phyloP scores from a whole-genome alignment of 139 green algal genomes.

The Yamagishiella unicocca region DNA sequence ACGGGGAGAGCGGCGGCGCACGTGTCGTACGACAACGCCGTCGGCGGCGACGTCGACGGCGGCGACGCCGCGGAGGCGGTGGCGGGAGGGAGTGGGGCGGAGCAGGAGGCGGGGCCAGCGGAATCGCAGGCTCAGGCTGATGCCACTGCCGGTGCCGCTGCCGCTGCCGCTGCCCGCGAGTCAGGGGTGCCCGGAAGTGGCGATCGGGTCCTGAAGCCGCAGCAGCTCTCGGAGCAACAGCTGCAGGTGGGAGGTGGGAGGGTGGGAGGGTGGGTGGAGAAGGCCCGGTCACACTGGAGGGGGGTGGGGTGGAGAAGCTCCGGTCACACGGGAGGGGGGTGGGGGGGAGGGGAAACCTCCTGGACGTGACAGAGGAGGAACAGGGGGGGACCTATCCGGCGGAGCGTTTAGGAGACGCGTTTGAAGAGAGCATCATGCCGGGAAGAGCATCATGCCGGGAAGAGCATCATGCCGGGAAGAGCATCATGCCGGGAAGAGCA shows the following conservation, averaged over 20 bases:
- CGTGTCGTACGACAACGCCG: neutral
- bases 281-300: neutral
- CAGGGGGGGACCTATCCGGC: too few relatives aligned
- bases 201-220: neutral
- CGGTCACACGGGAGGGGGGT: too few relatives aligned
- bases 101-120: neutral
- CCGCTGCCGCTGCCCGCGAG: neutral
- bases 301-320: too few relatives aligned
- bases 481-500: too few relatives aligned
- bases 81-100: too few relatives aligned
- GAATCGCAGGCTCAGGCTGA: neutral
- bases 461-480: too few relatives aligned
- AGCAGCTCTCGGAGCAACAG: constrained; percentile 32
- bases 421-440: too few relatives aligned
- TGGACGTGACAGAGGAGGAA: too few relatives aligned
- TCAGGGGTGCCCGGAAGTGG: neutral
- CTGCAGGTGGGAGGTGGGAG: constrained; percentile 1
- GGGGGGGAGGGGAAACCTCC: too few relatives aligned
- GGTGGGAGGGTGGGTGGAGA: neutral
- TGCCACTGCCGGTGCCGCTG: neutral
- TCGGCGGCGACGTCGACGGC: neutral
- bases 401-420: too few relatives aligned
- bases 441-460: too few relatives aligned
- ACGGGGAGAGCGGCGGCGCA: neutral
- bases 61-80: neutral